Evolutionary conservation across 1,139 yeast genomes (phyloP).

Genomic region (Geotrichum europaeum): DNA sequence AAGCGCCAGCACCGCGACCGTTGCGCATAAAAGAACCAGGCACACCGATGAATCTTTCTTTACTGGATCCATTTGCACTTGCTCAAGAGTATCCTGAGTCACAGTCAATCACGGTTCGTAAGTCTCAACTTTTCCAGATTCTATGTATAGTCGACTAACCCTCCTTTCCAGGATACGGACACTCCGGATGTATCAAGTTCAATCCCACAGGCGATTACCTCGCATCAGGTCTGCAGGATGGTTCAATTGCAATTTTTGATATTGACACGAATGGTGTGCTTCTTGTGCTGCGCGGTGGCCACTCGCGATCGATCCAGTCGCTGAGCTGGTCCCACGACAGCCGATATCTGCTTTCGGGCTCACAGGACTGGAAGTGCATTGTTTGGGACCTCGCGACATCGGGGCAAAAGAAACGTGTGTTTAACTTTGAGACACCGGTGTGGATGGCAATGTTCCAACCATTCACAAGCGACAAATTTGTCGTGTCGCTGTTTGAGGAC

Average conservation of each 20-base stretch:
- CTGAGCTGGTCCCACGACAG: slow-evolving; percentile 75
- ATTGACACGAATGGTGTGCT: slow-evolving; percentile 60
- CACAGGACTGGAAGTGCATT: slow-evolving; percentile 79
- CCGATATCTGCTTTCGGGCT: slow-evolving; percentile 61
- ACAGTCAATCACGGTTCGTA: slow-evolving; percentile 53
- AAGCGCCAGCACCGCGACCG: neutral
- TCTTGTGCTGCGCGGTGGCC: slow-evolving; percentile 48
- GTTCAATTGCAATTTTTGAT: slow-evolving; percentile 73
- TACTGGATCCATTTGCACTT: slow-evolving; percentile 87
- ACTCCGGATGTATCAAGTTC: slow-evolving; percentile 68
- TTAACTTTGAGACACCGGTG: slow-evolving; percentile 61
- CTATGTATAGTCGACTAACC: neutral
- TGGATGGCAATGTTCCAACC: slow-evolving; percentile 68
- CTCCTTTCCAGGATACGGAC: slow-evolving; percentile 46
- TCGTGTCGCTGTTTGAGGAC: slow-evolving; percentile 41
- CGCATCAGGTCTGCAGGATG: slow-evolving; percentile 80
- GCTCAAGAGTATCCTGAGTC: slow-evolving; percentile 91
- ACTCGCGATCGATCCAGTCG: slow-evolving; percentile 69
- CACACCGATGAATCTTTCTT: slow-evolving; percentile 62
- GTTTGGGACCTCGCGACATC: slow-evolving; percentile 67
- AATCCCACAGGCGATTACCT: slow-evolving; percentile 77
- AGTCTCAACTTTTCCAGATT: neutral
- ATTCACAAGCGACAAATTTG: slow-evolving; percentile 39
- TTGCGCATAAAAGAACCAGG: neutral
- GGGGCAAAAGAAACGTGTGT: slow-evolving; percentile 36